Percentiles rank a stretch among this genome's conserved stretches.
phyloP scores from a whole-genome alignment of 306 rosid genomes.

The Quercus aquifolioides region DNA sequence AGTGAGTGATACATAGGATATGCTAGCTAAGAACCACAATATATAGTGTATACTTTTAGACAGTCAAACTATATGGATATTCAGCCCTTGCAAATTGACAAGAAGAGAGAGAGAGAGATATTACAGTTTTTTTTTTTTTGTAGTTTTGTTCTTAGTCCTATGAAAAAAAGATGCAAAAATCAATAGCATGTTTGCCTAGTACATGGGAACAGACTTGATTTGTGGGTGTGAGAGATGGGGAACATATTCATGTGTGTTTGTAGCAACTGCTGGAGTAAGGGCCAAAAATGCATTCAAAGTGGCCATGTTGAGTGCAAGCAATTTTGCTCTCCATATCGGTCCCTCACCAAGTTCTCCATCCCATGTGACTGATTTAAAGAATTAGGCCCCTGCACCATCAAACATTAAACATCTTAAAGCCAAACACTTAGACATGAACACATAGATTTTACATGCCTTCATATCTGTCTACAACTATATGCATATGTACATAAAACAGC shows the following conservation, averaged over 20 bases:
- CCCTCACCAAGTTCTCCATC: constrained; percentile 19
- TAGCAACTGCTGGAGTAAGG: background rate
- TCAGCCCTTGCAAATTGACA: background rate
- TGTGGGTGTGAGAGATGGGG: background rate
- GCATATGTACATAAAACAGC: too few relatives aligned
- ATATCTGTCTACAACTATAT: too few relatives aligned
- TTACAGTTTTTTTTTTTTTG: background rate
- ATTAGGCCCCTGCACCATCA: constrained; percentile 22
- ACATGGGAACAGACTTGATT: background rate
- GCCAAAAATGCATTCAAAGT: background rate
- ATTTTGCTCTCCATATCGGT: constrained; percentile 4
- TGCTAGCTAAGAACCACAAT: background rate
- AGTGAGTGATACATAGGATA: background rate
- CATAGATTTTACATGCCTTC: too few relatives aligned
- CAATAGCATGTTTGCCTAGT: background rate
- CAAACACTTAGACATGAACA: background rate
- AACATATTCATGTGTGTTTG: background rate
- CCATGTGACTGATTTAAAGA: constrained; percentile 22
- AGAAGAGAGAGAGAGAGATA: background rate
- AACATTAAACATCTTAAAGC: background rate
- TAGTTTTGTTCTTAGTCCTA: background rate
- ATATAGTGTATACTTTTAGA: background rate
- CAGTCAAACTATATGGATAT: background rate
- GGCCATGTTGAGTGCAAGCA: background rate
- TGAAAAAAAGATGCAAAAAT: background rate